Percentiles rank a stretch among this genome's conserved stretches.
Evolutionary conservation across 345 rosid genomes (phyloP).

Genomic region (Brassica nigra): DNA sequence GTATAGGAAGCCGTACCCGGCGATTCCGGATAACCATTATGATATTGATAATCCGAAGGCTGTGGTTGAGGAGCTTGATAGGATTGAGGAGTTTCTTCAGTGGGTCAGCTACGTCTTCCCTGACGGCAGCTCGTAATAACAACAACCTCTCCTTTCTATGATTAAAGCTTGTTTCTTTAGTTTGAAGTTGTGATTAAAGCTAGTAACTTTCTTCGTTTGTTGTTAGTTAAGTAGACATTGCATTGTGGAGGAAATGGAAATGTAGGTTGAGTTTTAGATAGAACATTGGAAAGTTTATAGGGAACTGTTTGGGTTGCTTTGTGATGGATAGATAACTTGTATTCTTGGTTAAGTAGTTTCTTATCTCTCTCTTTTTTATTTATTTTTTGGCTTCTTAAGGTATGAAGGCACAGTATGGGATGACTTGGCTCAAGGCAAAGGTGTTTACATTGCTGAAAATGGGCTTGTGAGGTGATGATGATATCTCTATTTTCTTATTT

Average conservation of each 20-base stretch:
- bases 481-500: background rate
- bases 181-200: background rate
- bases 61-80: constrained; percentile 84
- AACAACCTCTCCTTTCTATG: background rate
- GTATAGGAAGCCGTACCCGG: constrained; percentile 79
- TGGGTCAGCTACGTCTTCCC: constrained; percentile 96
- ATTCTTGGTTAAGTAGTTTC: constrained; percentile 20
- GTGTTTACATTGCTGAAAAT: constrained; percentile 79
- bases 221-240: constrained; percentile 1
- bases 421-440: constrained; percentile 95
- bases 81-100: constrained; percentile 85
- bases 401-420: constrained; percentile 98
- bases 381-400: constrained; percentile 42
- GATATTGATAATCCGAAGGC: constrained; percentile 66
- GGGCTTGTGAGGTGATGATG: constrained; percentile 72
- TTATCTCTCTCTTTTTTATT: constrained; percentile 3
- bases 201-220: constrained; percentile 11
- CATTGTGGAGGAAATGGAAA: background rate
- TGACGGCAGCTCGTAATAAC: constrained; percentile 79
- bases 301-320: constrained; percentile 8
- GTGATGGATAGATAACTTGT: background rate
- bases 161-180: background rate
- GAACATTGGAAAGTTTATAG: constrained; percentile 1
- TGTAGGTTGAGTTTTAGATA: constrained; percentile 12
- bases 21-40: constrained; percentile 61